phyloP scores from a whole-genome alignment of 768 basidiomycete genomes.

The Lyophyllum atratum region DNA sequence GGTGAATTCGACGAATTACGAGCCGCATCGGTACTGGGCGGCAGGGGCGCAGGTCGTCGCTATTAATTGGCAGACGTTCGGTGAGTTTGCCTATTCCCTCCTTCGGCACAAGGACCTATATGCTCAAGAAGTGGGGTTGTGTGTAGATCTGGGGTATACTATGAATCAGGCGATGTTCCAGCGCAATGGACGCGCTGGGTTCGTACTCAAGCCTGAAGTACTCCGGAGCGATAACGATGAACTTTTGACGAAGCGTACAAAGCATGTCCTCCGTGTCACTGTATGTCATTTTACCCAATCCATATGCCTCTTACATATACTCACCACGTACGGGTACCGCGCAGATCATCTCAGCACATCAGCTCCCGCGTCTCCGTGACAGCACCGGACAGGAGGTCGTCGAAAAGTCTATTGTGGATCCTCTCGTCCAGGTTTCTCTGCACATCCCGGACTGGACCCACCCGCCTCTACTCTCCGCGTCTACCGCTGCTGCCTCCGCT shows the following conservation, averaged over 20 bases:
- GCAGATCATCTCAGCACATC: conserved; percentile 80
- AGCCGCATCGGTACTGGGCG: conserved; percentile 89
- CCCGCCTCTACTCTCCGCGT: conserved; percentile 13
- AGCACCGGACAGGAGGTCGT: conserved; percentile 57
- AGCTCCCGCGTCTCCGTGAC: conserved; percentile 77
- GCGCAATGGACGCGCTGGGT: conserved; percentile 85
- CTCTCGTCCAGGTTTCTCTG: conserved; percentile 80
- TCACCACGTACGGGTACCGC: background rate
- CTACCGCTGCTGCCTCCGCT: conserved; percentile 23
- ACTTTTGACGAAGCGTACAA: conserved; percentile 50
- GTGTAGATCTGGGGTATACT: conserved; percentile 80
- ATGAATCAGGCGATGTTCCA: conserved; percentile 98
- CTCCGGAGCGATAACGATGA: conserved; percentile 71
- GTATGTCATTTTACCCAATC: conserved; percentile 30
- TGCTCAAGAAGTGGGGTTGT: background rate
- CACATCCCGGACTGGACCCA: conserved; percentile 73
- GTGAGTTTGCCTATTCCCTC: conserved; percentile 36
- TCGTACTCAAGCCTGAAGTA: conserved; percentile 85
- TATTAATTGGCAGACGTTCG: conserved; percentile 97
- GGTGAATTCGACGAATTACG: conserved; percentile 83
- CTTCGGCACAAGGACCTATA: background rate
- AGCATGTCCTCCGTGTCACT: conserved; percentile 65
- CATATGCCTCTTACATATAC: background rate
- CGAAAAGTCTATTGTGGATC: conserved; percentile 60
- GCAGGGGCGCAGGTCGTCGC: conserved; percentile 89